These are phyloP conservation scores for Pythium brachiatum DNA, from an alignment of 352 stramenopile species.

Conservation along the genomic window DNA sequence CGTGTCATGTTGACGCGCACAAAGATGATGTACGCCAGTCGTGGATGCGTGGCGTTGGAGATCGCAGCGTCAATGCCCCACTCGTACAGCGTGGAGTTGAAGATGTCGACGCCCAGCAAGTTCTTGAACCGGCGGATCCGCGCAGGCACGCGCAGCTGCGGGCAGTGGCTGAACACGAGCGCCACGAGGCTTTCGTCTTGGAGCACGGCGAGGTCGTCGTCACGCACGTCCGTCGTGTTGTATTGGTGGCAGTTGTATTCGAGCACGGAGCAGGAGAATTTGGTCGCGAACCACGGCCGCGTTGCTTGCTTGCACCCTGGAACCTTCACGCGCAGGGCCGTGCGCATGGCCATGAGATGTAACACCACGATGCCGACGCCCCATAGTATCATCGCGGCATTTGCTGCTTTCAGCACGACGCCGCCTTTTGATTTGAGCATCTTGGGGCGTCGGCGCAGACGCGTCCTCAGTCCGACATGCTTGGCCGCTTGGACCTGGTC, in stretches of 20 bases:
- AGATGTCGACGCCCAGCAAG: conserved; percentile 34
- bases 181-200: conserved; percentile 11
- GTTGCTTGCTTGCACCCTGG: conserved; percentile 7
- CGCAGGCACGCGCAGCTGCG: conserved; percentile 15
- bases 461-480: background rate
- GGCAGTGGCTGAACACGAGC: conserved; percentile 32
- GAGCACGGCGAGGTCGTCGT: conserved; percentile 15
- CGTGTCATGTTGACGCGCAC: conserved; percentile 33
- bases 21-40: conserved; percentile 27
- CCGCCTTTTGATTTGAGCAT: conserved; percentile 8
- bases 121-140: conserved; percentile 28
- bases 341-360: background rate
- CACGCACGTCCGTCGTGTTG: background rate
- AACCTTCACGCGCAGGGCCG: background rate
- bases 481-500: too few species aligned
- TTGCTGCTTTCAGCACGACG: background rate
- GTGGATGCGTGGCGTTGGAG: conserved; percentile 12
- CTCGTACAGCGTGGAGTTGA: conserved; percentile 30
- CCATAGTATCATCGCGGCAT: conserved; percentile 5
- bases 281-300: conserved; percentile 24
- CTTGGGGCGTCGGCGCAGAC: background rate
- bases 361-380: background rate
- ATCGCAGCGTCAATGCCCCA: conserved; percentile 27
- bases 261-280: conserved; percentile 21
- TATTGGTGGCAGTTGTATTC: conserved; percentile 29